phyloP scores from a whole-genome alignment of 2,329 filamentous ascomycete species.

The Raffaelea ambrosiae region DNA sequence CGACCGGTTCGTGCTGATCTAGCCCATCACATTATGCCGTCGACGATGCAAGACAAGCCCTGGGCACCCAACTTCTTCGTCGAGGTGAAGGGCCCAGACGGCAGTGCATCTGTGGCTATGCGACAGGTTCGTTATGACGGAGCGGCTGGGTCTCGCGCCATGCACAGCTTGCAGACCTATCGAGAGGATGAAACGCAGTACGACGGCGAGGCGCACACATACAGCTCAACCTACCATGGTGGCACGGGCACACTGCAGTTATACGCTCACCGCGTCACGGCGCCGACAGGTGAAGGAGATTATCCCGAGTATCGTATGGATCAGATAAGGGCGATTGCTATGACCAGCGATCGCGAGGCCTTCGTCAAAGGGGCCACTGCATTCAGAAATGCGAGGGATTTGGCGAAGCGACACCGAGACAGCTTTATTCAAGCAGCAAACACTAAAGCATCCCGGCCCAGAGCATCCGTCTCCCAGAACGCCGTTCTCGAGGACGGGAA shows the following conservation, averaged over 20 bases:
- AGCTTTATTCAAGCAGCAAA: too few species aligned
- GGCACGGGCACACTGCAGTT: background rate
- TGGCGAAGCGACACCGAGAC: background rate
- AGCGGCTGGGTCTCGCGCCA: constrained; percentile 25
- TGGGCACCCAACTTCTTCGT: constrained; percentile 32
- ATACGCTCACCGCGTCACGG: background rate
- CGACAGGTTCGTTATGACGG: constrained; percentile 29
- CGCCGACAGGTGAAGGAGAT: too few species aligned
- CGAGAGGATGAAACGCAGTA: constrained; percentile 20
- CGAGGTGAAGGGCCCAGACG: constrained; percentile 26
- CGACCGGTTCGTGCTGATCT: constrained; percentile 17
- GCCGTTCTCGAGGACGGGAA: too few species aligned
- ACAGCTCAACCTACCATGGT: background rate
- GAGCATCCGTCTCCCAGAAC: too few species aligned
- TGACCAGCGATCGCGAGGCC: background rate
- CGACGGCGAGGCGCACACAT: constrained; percentile 24
- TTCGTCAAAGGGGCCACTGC: background rate
- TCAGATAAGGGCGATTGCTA: background rate
- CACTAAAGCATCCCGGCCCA: too few species aligned
- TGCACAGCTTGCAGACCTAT: constrained; percentile 28
- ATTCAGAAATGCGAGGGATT: background rate
- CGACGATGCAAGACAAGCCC: constrained; percentile 20
- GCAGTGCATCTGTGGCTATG: constrained; percentile 18
- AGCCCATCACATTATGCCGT: constrained; percentile 21
- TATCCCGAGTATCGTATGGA: background rate